These are phyloP conservation scores for Daldinia sp. DNA, from an alignment of 2,329 filamentous ascomycete species.

Conservation along the genomic window DNA sequence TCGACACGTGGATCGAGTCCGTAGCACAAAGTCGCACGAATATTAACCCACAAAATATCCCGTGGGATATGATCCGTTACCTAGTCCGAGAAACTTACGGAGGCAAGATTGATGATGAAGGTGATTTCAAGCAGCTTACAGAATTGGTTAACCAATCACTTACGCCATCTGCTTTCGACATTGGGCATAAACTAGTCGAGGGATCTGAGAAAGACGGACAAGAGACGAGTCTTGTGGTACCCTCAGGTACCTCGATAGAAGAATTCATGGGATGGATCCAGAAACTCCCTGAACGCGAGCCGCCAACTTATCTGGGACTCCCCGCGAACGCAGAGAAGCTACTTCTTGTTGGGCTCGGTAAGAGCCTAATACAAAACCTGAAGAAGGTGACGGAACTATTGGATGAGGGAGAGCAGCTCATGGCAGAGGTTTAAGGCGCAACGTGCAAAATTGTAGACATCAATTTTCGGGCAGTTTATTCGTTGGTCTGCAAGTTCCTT, in stretches of 20 bases:
- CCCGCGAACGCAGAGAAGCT: constrained; percentile 97
- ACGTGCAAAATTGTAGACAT: neutral
- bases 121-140: constrained; percentile 78
- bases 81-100: constrained; percentile 95
- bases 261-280: constrained; percentile 95
- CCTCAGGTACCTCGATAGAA: constrained; percentile 79
- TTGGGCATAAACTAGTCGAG: constrained; percentile 87
- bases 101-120: constrained; percentile 94
- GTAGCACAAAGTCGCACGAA: constrained; percentile 88
- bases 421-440: constrained; percentile 65
- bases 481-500: constrained; percentile 19
- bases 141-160: constrained; percentile 80
- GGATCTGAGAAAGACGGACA: constrained; percentile 64
- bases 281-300: constrained; percentile 89
- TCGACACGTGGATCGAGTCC: constrained; percentile 91
- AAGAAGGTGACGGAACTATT: constrained; percentile 85
- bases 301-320: constrained; percentile 91
- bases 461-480: constrained; percentile 24
- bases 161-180: constrained; percentile 89
- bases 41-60: constrained; percentile 90
- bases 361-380: constrained; percentile 83
- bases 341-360: constrained; percentile 85
- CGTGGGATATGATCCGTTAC: constrained; percentile 94
- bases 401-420: constrained; percentile 92
- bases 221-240: constrained; percentile 73